A percentile compares a stretch with the other conserved stretches of the same genome.
Evolutionary conservation across 345 rosid genomes (phyloP).

Genomic region (Sapria himalayana): DNA sequence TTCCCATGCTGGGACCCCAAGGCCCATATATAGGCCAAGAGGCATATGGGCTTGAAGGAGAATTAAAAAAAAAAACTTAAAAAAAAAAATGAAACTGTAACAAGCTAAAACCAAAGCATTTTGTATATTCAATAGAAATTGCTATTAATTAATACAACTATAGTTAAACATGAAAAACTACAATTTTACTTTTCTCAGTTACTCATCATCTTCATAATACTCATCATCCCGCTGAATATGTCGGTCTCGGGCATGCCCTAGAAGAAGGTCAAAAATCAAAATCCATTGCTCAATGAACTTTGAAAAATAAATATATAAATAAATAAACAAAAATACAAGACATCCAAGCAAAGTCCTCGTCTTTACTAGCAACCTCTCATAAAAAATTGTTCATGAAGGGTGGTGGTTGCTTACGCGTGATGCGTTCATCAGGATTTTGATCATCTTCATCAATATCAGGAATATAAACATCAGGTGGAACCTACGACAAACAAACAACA

Average conservation of each 20-base stretch:
- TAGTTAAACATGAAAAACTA: too few species aligned
- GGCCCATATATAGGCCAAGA: too few species aligned
- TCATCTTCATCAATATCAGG: slow-evolving; percentile 89
- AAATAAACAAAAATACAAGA: background rate
- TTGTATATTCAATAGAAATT: too few species aligned
- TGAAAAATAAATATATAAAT: background rate
- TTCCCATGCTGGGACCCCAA: too few species aligned
- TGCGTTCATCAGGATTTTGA: slow-evolving; percentile 70
- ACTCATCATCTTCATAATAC: slow-evolving; percentile 67
- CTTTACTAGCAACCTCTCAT: background rate
- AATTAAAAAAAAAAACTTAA: too few species aligned
- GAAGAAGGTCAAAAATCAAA: slow-evolving; percentile 4
- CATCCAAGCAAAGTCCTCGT: background rate
- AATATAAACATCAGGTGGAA: slow-evolving; percentile 85
- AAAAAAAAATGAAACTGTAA: too few species aligned
- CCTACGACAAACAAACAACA: slow-evolving; percentile 21
- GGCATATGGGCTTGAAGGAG: too few species aligned
- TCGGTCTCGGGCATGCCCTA: slow-evolving; percentile 80
- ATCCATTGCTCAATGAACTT: background rate
- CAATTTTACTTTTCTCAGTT: too few species aligned
- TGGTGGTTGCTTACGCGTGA: slow-evolving; percentile 41
- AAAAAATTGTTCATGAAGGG: background rate
- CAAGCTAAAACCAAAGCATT: too few species aligned
- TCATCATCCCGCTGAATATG: slow-evolving; percentile 85
- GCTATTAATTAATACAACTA: too few species aligned